Conservation (phyloP, 495 filamentous ascomycete species). For the Delitschia confertaspora region DNA sequence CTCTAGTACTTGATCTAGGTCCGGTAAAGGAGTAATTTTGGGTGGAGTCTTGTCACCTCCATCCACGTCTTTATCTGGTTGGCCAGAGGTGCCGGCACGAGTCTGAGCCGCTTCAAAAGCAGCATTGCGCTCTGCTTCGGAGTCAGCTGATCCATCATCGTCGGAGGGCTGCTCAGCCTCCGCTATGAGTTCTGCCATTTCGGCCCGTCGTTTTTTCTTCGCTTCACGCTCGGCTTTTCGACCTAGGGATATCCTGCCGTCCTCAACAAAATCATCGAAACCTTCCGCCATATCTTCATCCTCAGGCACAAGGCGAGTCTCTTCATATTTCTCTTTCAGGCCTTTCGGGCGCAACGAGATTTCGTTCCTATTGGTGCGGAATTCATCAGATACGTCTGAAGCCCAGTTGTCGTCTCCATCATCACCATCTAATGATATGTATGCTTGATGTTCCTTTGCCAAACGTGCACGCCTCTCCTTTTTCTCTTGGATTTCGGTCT, state of each 20-base stretch:
- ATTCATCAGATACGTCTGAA: constrained; percentile 40
- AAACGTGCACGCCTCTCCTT: constrained; percentile 77
- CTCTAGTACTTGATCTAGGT: constrained; percentile 43
- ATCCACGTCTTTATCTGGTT: constrained; percentile 30
- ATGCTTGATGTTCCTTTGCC: constrained; percentile 67
- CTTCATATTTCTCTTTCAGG: constrained; percentile 45
- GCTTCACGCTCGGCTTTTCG: constrained; percentile 72
- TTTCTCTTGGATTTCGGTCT: constrained; percentile 85
- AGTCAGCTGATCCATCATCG: constrained; percentile 52
- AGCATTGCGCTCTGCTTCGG: constrained; percentile 66
- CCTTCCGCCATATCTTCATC: constrained; percentile 95
- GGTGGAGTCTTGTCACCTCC: constrained; percentile 45
- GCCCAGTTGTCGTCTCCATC: constrained; percentile 37
- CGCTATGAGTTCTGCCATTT: constrained; percentile 77
- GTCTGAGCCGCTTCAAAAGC: constrained; percentile 89
- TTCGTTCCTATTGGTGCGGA: constrained; percentile 33
- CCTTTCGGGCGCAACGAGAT: constrained; percentile 42
- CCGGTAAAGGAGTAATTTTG: constrained; percentile 48
- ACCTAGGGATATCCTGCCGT: constrained; percentile 70
- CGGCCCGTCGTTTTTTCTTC: constrained; percentile 52
- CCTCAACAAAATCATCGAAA: constrained; percentile 85
- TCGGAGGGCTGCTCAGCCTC: constrained; percentile 58
- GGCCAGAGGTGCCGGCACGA: constrained; percentile 61
- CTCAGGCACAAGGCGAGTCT: constrained; percentile 70
- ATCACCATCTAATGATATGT: constrained; percentile 63